Base-by-base conservation (phyloP, 2,329 filamentous ascomycete species). In the Pyricularia pennisetigena region DNA sequence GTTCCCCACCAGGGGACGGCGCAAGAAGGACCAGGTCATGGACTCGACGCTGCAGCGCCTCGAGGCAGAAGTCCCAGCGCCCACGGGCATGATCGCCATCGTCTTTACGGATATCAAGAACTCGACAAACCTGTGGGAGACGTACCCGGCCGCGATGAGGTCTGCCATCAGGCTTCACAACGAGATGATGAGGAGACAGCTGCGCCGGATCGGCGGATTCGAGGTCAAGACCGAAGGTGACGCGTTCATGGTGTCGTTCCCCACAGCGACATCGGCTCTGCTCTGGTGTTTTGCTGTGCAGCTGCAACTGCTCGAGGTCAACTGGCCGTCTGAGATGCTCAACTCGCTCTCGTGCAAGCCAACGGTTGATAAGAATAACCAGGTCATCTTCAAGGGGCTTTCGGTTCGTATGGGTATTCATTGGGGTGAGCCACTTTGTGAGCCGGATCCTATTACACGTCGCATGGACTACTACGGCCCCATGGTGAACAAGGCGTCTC, bases 211-310 rank as follows among this genome's bases (percentile, higher is more conserved):
- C 73, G 95, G 95, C 75, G 95, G 95, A 0, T 99, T 97, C 75
- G 95, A 99, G 80, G 95, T 99, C 78, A 99, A 99, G 84, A 99
- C 95, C 23, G 95, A 99, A 92, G 95, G 95, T 72, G 95, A 99
- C 79, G 95, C 95, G 9, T 99, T 99, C 75, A 98, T 99, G 94
- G 95, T 99, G 35, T 97, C 94, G 10, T 99, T 99, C 79, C 92
- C 94, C 1, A 98, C 95, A 0, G 93, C 95, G 2, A 98, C 95
- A 0, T 95, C 94, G 9, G 95, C 95, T 5, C 81, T 99, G 65
- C 84, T 99, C 8, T 99, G 95, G 95, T 96, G 91, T 73, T 99
- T 99, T 79, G 92, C 93, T 26, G 94, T 97, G 30, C 95, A 99
- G 78, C 90, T 89, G 72, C 86, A 90, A 74, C 86, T 99, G 4